Evolutionary conservation across 2,329 filamentous ascomycete genomes (phyloP), one percentile per base, ranked within the genome.

Genomic region (Aspergillus sp.): DNA sequence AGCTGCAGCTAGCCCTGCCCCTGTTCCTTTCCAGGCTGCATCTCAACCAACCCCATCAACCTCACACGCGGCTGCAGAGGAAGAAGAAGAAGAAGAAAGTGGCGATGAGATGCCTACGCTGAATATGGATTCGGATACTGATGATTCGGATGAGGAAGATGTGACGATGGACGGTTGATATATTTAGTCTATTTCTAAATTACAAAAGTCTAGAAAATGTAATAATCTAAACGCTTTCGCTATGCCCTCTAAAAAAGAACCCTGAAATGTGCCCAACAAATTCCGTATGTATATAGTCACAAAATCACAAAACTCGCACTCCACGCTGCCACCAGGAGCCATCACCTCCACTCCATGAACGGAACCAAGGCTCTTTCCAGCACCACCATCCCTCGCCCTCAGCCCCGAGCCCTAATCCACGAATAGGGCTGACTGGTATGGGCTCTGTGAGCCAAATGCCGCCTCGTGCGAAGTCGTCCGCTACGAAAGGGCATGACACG

Each of bases 391-490:
- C 68, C 56, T 86, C 82, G 0, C 76, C 79, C 12, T 73, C 65
- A 1, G 70, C 68, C 0, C 85, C 86, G 30, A 84, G 70, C 0
- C 86, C 84, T 11, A 90, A 30, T 2, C 76, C 78, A 27, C 88
- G 74, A n/a, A 90, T 59, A 1, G 77, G 59, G 42, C 88, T 94
- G 7, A 91, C 51, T 0, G 90, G 88, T n/a, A 95, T 67, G 0
- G 89, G 88, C 64, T 96, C 89, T 48, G 82, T 81, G 10, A 94
- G 65, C 86, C 87, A 95, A 0, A 95, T 58, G 0, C 88, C 89
- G 1, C 81, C 78, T 8, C 76, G 73, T 0, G 83, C 77, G 60
- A 95, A 82, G 57, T 96, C 90, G 59, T 95, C 81, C 8, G 82
- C 72, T n/a, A 95, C 73, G 31, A 82, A 62, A 33, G 73, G 73